Percentiles rank a stretch among this genome's conserved stretches.
phyloP scores from a whole-genome alignment of 257 asterid genomes.

The Petunia secreta region DNA sequence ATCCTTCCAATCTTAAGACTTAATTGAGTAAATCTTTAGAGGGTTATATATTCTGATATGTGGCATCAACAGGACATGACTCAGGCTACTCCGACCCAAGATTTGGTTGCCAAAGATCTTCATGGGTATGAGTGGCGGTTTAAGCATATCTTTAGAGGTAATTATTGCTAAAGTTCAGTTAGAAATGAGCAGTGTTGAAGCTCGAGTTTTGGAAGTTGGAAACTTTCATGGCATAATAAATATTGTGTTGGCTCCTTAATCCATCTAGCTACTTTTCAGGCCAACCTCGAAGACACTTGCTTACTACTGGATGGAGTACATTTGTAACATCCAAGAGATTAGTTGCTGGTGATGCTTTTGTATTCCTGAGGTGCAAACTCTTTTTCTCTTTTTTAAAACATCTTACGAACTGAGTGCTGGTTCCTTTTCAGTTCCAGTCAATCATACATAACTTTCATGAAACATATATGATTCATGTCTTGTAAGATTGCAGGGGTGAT shows the following conservation, averaged over 20 bases:
- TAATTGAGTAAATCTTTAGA: not conserved
- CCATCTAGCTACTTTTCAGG: conserved; percentile 42
- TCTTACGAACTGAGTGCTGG: not conserved
- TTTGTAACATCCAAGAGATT: conserved; percentile 82
- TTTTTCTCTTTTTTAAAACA: not conserved
- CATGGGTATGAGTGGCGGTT: conserved; percentile 90
- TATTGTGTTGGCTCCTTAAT: not conserved
- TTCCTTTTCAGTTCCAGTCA: not conserved
- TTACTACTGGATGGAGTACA: conserved; percentile 89
- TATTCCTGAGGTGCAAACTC: conserved; percentile 68
- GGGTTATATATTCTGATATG: conserved; percentile 15
- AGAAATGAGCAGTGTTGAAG: not conserved
- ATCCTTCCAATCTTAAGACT: not conserved
- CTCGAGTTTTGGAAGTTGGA: not conserved
- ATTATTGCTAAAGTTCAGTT: not conserved
- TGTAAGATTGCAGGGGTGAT: conserved; percentile 48
- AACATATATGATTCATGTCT: not conserved
- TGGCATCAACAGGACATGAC: conserved; percentile 65
- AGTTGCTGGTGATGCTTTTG: conserved; percentile 66
- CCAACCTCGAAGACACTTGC: conserved; percentile 82
- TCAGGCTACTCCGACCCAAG: conserved; percentile 81
- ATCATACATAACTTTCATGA: not conserved
- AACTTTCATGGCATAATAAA: not conserved
- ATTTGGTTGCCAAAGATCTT: conserved; percentile 79
- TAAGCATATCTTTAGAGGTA: conserved; percentile 92